Evolutionary conservation across 2,329 filamentous ascomycete genomes (phyloP).

Genomic region (Claviceps sp.): DNA sequence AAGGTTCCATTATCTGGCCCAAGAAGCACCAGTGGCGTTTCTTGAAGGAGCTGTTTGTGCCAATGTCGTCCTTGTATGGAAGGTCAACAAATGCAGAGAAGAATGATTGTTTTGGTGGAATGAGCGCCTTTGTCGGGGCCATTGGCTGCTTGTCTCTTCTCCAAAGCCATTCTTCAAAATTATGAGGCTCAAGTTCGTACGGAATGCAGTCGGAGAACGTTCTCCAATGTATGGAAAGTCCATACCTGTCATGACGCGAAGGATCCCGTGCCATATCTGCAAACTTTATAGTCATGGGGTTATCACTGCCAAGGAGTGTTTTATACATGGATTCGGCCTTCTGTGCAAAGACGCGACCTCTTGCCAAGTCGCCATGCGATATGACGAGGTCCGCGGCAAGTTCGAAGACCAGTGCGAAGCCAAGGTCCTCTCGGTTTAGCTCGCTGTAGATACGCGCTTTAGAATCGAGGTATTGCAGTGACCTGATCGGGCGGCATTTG

Average conservation of each 20-base stretch:
- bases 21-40: background rate
- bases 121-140: background rate
- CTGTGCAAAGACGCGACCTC: too few species aligned
- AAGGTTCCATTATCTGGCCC: background rate
- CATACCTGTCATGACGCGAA: background rate
- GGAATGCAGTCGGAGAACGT: background rate
- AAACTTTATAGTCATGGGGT: background rate
- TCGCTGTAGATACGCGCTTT: too few species aligned
- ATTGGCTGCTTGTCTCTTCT: background rate
- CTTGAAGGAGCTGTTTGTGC: background rate
- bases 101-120: background rate
- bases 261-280: background rate
- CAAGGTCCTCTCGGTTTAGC: too few species aligned
- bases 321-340: background rate
- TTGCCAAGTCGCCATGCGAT: too few species aligned
- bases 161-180: background rate
- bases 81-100: background rate
- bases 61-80: background rate
- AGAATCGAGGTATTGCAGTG: too few species aligned
- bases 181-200: background rate
- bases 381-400: too few species aligned
- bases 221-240: background rate
- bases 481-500: too few species aligned
- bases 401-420: too few species aligned
- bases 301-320: background rate